Conservation (phyloP, 768 basidiomycete species). For the Mycena amicta region DNA sequence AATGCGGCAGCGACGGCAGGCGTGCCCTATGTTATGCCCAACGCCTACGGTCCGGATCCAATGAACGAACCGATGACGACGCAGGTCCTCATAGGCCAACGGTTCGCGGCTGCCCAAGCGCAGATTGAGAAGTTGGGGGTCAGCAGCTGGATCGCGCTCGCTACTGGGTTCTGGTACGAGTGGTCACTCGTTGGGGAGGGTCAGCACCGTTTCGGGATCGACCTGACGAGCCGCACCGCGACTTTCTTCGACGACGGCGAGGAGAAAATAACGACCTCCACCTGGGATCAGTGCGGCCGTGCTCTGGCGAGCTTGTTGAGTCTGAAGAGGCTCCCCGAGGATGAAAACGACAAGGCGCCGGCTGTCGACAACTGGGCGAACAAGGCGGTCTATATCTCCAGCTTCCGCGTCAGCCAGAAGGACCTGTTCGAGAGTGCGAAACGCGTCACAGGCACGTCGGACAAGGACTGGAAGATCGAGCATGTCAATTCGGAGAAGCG, state of each 20-base stretch:
- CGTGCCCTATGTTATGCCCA: background rate
- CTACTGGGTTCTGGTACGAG: background rate
- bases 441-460: background rate
- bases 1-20: background rate
- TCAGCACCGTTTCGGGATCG: background rate
- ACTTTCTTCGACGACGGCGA: background rate
- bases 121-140: background rate
- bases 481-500: background rate
- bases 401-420: conserved; percentile 1
- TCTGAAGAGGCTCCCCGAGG: background rate
- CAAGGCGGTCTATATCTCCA: background rate
- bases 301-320: background rate
- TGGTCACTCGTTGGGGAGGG: background rate
- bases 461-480: background rate
- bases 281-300: background rate
- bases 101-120: background rate
- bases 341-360: background rate
- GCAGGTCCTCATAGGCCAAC: background rate
- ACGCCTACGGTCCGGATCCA: background rate
- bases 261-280: background rate
- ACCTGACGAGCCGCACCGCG: background rate
- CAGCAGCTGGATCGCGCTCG: background rate
- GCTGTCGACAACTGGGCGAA: background rate
- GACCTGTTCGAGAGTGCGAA: background rate
- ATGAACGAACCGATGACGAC: background rate